Percentiles rank a stretch among this genome's conserved stretches.
Conservation (phyloP, 139 green algal genomes). For the Gonium pectorale region DNA sequence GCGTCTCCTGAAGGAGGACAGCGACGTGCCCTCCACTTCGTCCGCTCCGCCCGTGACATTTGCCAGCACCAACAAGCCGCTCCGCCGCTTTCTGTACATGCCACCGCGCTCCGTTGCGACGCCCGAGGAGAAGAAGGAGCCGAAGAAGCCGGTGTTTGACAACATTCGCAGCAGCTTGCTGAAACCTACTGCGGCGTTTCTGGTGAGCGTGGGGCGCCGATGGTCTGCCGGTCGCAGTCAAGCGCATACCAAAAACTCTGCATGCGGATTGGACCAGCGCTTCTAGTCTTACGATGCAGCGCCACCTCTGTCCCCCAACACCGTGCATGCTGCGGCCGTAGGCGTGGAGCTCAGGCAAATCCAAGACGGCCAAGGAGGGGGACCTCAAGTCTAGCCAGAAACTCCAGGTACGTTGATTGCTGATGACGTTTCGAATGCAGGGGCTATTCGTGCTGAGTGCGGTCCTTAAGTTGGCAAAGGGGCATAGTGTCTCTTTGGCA, state of each 20-base stretch:
- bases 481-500: too few relatives aligned
- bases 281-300: too few relatives aligned
- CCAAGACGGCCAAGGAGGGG: slow-evolving; percentile 1
- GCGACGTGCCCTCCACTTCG: not conserved
- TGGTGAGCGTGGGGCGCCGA: too few relatives aligned
- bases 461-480: too few relatives aligned
- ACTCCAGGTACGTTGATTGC: slow-evolving; percentile 16
- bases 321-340: too few relatives aligned
- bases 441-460: too few relatives aligned
- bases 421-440: too few relatives aligned
- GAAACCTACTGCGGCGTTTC: slow-evolving; percentile 38
- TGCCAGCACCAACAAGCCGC: slow-evolving; percentile 41
- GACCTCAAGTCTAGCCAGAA: slow-evolving; percentile 30
- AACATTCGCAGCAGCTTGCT: slow-evolving; percentile 50
- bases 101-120: not conserved
- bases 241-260: too few relatives aligned
- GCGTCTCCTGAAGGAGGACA: slow-evolving; percentile 27
- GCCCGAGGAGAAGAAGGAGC: slow-evolving; percentile 45
- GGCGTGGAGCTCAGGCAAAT: slow-evolving; percentile 29
- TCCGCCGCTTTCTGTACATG: slow-evolving; percentile 19
- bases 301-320: too few relatives aligned
- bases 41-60: not conserved
- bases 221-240: too few relatives aligned
- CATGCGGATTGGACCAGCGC: too few relatives aligned
- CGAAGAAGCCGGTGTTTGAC: slow-evolving; percentile 42